Base-by-base conservation (phyloP, 1,284 basidiomycete genomes). In the Ustilago trichophora region DNA sequence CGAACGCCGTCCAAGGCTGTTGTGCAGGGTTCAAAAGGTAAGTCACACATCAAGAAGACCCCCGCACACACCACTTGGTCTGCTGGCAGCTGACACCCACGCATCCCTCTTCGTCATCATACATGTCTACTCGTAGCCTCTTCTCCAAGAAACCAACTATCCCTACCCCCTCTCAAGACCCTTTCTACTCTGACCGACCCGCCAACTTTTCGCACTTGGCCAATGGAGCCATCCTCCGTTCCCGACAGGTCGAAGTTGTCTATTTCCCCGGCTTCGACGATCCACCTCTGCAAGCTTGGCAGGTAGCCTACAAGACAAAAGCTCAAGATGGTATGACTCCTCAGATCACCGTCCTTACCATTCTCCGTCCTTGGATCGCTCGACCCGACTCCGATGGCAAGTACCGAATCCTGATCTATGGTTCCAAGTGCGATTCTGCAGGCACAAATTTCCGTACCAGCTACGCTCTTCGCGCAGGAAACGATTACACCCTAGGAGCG, bases 261-360 rank as follows among this genome's bases (percentile, higher is more conserved):
- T 63, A 68, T 24, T 73, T 70, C 18, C 60, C 60, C 19, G 67
- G 63, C 24, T 71, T 68, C 40, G 66, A 73, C 38, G 25, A 58
- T 11, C 55, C 63, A 6, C 44, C 65, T 11, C 25, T 74, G 2
- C 51, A 64, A 36, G 66, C 57, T 0, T 74, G 65, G 67, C 74
- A 76, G 46, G 50, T 76, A 3, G 63, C 68, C 1, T 74, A 66
- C 60, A 62, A 64, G 35, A 72, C 74, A 16, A 63, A 35, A 7
- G 53, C 58, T 3, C 60, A 72, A 32, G 51, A 73, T 47, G 70
- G 67, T 19, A 53, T 53, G 49, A 66, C 62, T 4, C 42, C 62
- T 5, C 65, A 72, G 31, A 52, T 73, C 6, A 72, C 65, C 6
- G 69, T 75, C 1, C 32, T 59, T 0, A 74, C 72, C 35, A 59